Conservation (phyloP, 805 yeast species). For the Komagataella pseudopastoris region DNA sequence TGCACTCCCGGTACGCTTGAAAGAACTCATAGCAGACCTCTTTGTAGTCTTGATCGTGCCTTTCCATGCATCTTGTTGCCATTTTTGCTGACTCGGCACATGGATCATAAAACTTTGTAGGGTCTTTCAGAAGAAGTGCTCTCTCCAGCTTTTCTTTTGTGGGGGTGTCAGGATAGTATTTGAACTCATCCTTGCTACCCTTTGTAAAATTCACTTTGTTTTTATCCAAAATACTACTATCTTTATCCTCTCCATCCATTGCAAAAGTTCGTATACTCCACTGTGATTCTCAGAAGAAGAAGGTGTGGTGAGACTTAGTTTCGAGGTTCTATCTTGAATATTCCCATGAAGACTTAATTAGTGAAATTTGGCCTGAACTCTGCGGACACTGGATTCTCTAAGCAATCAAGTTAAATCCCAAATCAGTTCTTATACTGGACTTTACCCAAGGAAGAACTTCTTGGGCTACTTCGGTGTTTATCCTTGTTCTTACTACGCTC, state of each 20-base stretch:
- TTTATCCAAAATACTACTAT: slow-evolving; percentile 18
- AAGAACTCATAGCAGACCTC: slow-evolving; percentile 68
- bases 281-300: not conserved
- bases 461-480: not conserved
- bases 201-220: slow-evolving; percentile 36
- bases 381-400: not conserved
- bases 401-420: not conserved
- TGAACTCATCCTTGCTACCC: slow-evolving; percentile 37
- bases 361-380: not conserved
- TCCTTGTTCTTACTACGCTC: not conserved
- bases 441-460: not conserved
- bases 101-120: slow-evolving; percentile 84
- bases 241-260: not conserved
- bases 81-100: slow-evolving; percentile 83
- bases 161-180: slow-evolving; percentile 84
- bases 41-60: slow-evolving; percentile 57
- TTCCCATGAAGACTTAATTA: not conserved
- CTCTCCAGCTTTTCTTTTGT: slow-evolving; percentile 54
- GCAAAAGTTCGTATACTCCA: not conserved
- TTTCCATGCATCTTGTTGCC: slow-evolving; percentile 72
- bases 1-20: slow-evolving; percentile 88
- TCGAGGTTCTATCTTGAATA: not conserved
- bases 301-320: not conserved
- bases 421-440: too few relatives aligned
- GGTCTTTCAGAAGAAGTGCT: slow-evolving; percentile 59